Evolutionary conservation across 2,329 filamentous ascomycete species (phyloP).

Genomic region (Cladobotryum protrusum): DNA sequence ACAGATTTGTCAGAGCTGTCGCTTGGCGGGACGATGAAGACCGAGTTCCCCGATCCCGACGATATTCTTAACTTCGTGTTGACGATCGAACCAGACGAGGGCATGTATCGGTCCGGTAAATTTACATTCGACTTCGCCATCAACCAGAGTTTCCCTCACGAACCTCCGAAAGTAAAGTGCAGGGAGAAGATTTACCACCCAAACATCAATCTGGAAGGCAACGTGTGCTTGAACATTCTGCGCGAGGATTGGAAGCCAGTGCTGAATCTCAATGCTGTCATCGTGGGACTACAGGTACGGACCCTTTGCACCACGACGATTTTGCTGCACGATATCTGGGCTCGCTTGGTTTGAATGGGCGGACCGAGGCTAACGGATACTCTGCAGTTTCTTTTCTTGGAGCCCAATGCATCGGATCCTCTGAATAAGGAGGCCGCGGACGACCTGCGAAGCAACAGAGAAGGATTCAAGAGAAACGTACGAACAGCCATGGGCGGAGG

Average conservation of each 20-base stretch:
- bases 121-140: conserved; percentile 92
- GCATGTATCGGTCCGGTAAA: conserved; percentile 76
- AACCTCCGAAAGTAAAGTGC: conserved; percentile 95
- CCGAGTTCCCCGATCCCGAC: conserved; percentile 73
- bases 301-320: too few relatives aligned
- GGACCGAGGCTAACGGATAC: neutral
- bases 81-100: conserved; percentile 78
- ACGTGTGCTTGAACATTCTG: conserved; percentile 95
- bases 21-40: conserved; percentile 73
- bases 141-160: conserved; percentile 92
- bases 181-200: conserved; percentile 98
- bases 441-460: conserved; percentile 77
- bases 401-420: conserved; percentile 95
- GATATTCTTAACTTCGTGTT: conserved; percentile 81
- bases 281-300: conserved; percentile 79
- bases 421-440: conserved; percentile 97
- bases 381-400: conserved; percentile 83
- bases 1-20: conserved; percentile 76
- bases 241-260: conserved; percentile 99
- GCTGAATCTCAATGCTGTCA: conserved; percentile 90
- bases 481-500: conserved; percentile 77
- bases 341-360: neutral
- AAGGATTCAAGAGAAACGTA: conserved; percentile 89
- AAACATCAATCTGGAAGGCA: conserved; percentile 96
- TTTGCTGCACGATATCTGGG: too few relatives aligned